Base-by-base conservation (phyloP, 192 early-diverging fungal species). In the Gonapodya sp. region DNA sequence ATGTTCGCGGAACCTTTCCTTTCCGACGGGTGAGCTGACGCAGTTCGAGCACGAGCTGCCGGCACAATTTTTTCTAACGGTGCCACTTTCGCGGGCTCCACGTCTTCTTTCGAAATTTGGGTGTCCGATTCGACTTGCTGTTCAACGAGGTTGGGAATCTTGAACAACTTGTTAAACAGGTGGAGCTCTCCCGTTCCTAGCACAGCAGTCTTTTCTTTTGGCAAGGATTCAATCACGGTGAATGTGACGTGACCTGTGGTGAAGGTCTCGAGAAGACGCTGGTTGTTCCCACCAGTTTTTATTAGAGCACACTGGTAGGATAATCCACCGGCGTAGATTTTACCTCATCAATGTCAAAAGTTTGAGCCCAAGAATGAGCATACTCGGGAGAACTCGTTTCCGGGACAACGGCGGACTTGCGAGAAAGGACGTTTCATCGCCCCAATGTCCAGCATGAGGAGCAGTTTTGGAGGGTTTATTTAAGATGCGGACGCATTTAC, bases 151-250 rank as follows among this genome's bases (percentile, higher is more conserved):
- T 81, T 74, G 1, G 80, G 80, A 79, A 86, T 88, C 73, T 88
- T 87, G 31, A 90, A 78, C 78, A 90, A 88, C 18, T 79, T 73
- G 0, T 36, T 81, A 37, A 81, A 80, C 36, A 91, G 81, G 34
- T 75, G 81, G 0, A 89, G 36, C 31, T 92, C 86, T n/a, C 82
- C 80, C 1, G 85, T 86, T 35, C 90, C 90, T 0, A 91, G 79
- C 0, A 89, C 64, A 36, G 86, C 84, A 1, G 89, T 91, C 75
- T 91, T 91, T 78, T 91, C 90, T 83, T 91, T 91, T 18, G 90
- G 90, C 14, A 91, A 84, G 0, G 88, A 88, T 78, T 91, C 90
- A 34, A 90, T 85, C 33, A 91, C 79, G 1, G 87, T 88, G 8
- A 91, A 81, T 32, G 79, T 78, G 24, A 91, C 73, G 16, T 81